Base-by-base conservation (phyloP, 306 rosid genomes). In the Begonia loranthoides region DNA sequence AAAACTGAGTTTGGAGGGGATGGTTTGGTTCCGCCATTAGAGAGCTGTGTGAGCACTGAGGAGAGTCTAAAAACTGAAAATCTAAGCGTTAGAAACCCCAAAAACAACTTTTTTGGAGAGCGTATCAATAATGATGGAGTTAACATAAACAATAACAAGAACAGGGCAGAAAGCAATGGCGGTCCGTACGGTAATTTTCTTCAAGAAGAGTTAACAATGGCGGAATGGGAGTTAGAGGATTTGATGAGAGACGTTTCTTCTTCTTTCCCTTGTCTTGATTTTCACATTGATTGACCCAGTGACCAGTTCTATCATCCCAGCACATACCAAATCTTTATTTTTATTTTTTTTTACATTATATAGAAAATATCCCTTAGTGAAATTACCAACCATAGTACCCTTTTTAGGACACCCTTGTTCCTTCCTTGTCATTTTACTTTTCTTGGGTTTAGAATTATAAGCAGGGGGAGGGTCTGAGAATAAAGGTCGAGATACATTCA, bases 181-280 rank as follows among this genome's bases (percentile, higher is more conserved):
- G 80, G 67, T 28, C 36, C 36, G 66, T 61, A 57, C 66, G 94
- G 79, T 64, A 71, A 66, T 69, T 75, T 54, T 41, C 74, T 73
- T 59, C 82, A 76, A 3, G 72, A 82, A 45, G 76, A 76, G 59
- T 59, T 81, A 51, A 75, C 80, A 49, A 55, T 77, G 59, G 83
- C 80, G 69, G 95, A 80, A 44, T 90, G 94, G 99, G 87, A 78
- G 45, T 80, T 82, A 56, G 95, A 83, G 55, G 92, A 82, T 48
- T 70, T 90, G 72, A 80, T 90, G 93, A 90, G 83, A 73, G 94
- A 82, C 56, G 79, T 70, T 56, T 78, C 99, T 9, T 74, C 84
- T 11, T 78, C 85, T 14, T 82, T 76, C 60, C 77, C 83, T 15
- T 79, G 70, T 66, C 75, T 72, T 65, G 94, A 83, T 75, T 78